phyloP scores from a whole-genome alignment of 1,139 yeast species.

The Arxiozyma slooffiae region DNA sequence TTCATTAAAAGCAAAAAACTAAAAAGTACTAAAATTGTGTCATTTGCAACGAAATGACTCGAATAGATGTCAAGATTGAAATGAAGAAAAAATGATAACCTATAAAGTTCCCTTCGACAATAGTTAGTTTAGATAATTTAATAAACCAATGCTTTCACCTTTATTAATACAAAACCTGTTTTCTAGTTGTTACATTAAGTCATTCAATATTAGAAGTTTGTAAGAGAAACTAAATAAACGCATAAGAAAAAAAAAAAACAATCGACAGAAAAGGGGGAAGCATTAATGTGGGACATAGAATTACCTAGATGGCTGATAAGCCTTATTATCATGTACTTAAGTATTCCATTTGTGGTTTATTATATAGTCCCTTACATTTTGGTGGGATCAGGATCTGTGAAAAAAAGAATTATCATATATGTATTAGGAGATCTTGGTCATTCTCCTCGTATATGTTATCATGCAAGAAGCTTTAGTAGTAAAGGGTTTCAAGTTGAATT shows the following conservation, averaged over 20 bases:
- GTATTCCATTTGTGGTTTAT: conserved; percentile 32
- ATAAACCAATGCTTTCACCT: too few species aligned
- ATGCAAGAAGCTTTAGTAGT: conserved; percentile 66
- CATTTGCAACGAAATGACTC: neutral
- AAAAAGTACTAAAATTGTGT: too few species aligned
- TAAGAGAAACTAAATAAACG: neutral
- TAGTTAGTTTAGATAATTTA: neutral
- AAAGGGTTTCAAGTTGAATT: conserved; percentile 66
- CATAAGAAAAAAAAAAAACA: too few species aligned
- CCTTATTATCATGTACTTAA: conserved; percentile 31
- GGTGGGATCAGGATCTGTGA: conserved; percentile 29
- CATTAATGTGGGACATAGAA: neutral
- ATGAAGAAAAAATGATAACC: too few species aligned
- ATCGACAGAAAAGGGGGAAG: neutral
- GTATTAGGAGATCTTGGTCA: conserved; percentile 93
- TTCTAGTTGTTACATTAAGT: too few species aligned
- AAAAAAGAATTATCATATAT: conserved; percentile 56
- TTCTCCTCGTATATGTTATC: conserved; percentile 92
- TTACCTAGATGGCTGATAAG: conserved; percentile 16
- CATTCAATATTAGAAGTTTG: too few species aligned
- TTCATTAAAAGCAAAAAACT: neutral
- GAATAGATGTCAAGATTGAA: neutral
- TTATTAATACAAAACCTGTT: too few species aligned
- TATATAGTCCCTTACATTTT: conserved; percentile 28
- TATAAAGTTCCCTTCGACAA: neutral